Base-by-base conservation (phyloP, 2,329 filamentous ascomycete genomes). In the Teratosphaeria zuluensis region DNA sequence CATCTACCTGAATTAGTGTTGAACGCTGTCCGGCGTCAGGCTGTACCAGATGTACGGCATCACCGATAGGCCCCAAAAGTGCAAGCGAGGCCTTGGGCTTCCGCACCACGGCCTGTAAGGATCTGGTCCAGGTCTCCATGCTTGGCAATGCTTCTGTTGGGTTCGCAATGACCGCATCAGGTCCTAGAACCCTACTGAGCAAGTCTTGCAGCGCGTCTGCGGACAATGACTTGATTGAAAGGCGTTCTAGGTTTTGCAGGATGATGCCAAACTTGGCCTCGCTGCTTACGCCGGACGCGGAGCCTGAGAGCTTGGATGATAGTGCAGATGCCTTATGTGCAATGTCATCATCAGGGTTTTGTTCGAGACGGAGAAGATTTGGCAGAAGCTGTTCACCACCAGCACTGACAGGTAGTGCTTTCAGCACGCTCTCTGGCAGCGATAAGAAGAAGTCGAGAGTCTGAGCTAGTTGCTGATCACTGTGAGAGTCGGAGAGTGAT, bases 1-100 rank as follows among this genome's bases (percentile, higher is more conserved):
- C 76, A 69, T 96, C 91, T 7, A 30, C 28, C 11, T 52, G 55
- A 61, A 65, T 3, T 67, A 59, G 64, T 66, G 62, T 61, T 53
- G 60, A 64, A 57, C 6, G 52, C 42, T 59, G 48, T 31, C 14
- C 61, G 55, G 21, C 69, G 9, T 51, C 53, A 56, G 68, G 59
- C 63, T 73, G 48, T 64, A 87, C 78, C 2, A 96, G 74, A 63
- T 87, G 85, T 5, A 88, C 81, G 0, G 84, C 83, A 3, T 90
- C 90, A 0, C 83, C 84, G 6, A 96, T 76, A 28, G 80, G 80
- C 68, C 85, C 92, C 1, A 87, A 89, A 4, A 96, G 82, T 0
- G 89, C 84, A 2, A 95, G 74, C 0, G 89, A 85, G 4, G 82
- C 77, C 61, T 83, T 82, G 2, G 85, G 80, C 1, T 75, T 65